phyloP scores from a whole-genome alignment of 108 stramenopile genomes.

The Nitzschia sp. region DNA sequence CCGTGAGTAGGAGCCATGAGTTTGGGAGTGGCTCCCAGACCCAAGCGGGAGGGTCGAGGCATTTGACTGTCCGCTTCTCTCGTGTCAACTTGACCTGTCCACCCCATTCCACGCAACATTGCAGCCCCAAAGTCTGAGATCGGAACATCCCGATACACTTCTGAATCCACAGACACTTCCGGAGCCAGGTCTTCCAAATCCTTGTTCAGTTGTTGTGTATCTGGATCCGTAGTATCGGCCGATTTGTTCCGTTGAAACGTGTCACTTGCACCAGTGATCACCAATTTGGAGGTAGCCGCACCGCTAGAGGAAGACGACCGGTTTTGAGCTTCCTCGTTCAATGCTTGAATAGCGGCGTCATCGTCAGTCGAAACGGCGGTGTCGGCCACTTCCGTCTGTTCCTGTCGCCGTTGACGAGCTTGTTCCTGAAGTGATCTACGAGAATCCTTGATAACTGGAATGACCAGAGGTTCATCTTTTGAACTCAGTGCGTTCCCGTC shows the following conservation, averaged over 20 bases:
- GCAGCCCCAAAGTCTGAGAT: slow-evolving; percentile 88
- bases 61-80: slow-evolving; percentile 25
- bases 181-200: slow-evolving; percentile 27
- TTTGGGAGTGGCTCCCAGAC: slow-evolving; percentile 81
- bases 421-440: slow-evolving; percentile 32
- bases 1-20: slow-evolving; percentile 35
- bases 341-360: slow-evolving; percentile 35
- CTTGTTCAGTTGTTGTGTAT: slow-evolving; percentile 29
- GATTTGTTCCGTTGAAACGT: slow-evolving; percentile 28
- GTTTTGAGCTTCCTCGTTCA: slow-evolving; percentile 23
- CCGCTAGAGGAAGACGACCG: not conserved
- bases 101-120: slow-evolving; percentile 89
- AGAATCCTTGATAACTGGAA: slow-evolving; percentile 35
- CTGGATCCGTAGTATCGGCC: slow-evolving; percentile 9
- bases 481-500: slow-evolving; percentile 14
- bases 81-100: slow-evolving; percentile 50
- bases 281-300: slow-evolving; percentile 13
- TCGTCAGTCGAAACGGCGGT: slow-evolving; percentile 16
- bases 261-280: slow-evolving; percentile 27
- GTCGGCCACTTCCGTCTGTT: not conserved
- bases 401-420: slow-evolving; percentile 21
- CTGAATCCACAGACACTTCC: slow-evolving; percentile 45
- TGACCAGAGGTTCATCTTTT: slow-evolving; percentile 34
- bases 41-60: slow-evolving; percentile 79
- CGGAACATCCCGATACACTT: slow-evolving; percentile 63